Base-by-base conservation (phyloP, 768 basidiomycete species). In the Rhizopogon vesiculosus region DNA sequence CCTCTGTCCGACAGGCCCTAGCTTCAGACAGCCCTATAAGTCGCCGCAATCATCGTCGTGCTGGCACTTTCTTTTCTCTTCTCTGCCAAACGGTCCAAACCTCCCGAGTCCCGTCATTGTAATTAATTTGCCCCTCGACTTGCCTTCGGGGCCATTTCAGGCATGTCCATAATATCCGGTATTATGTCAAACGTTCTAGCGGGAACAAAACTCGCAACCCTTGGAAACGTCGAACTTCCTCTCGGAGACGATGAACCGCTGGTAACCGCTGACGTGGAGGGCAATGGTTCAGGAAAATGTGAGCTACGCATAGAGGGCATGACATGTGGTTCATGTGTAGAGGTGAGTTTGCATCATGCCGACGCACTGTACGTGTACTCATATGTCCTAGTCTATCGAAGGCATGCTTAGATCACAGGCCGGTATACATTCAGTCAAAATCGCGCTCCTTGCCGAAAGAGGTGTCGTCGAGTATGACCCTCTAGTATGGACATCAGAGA, bases 391-490 rank as follows among this genome's bases (percentile, higher is more conserved):
- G 87, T 83, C 89, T 13, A 94, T 95, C 55, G 93, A 96, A 67
- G 83, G 86, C 41, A 88, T 89, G 77, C 80, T 96, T 19, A 77
- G 86, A 64, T 77, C 76, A 16, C 91, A 95, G 68, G 74, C 84
- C n/a, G 97, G 97, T n/a, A 94, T 99, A 50, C 73, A 85, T 58
- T 90, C 87, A 10, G 74, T 97, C 58, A 93, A 93, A 66, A 94
- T 99, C n/a, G 95, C 95, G 22, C 80, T 99, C n/a, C 80, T 99
- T 25, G 93, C 97, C 12, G 96, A 99, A 70, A 86, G 96, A 13
- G 96, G 87, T 3, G 80, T 92, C 45, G 75, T 99, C 60, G 93
- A 96, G 68, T 99, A 89, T 64, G 93, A 98, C 63, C 84, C 91
- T 1, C 65, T 74, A 0, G 65, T 74, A n/a, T 99, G 97, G 97